Evolutionary conservation across 352 stramenopile species (phyloP).

Genomic region (Phytophthora meadii): DNA sequence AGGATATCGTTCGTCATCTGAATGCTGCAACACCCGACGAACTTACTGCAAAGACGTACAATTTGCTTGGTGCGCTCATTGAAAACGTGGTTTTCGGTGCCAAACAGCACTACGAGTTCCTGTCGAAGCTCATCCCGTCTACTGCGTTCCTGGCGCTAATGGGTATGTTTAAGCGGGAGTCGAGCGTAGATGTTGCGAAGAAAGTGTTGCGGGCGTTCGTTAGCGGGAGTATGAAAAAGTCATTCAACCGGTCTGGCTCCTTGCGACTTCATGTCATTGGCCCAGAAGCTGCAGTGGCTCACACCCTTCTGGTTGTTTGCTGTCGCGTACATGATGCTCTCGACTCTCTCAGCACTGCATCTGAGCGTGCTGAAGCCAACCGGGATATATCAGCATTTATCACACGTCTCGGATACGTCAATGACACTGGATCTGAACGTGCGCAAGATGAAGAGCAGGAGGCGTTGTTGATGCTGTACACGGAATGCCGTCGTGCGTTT

Average conservation of each 20-base stretch:
- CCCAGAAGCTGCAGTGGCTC: slow-evolving; percentile 77
- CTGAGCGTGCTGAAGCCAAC: slow-evolving; percentile 63
- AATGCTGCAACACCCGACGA: slow-evolving; percentile 65
- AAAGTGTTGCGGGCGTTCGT: slow-evolving; percentile 87
- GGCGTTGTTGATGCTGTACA: slow-evolving; percentile 86
- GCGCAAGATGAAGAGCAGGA: slow-evolving; percentile 77
- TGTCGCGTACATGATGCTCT: slow-evolving; percentile 86
- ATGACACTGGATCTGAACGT: slow-evolving; percentile 23
- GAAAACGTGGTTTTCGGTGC: slow-evolving; percentile 81
- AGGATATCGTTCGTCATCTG: slow-evolving; percentile 86
- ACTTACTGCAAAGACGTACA: slow-evolving; percentile 70
- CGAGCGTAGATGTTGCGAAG: slow-evolving; percentile 84
- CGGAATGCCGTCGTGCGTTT: slow-evolving; percentile 87
- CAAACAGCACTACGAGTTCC: slow-evolving; percentile 74
- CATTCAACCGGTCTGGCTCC: slow-evolving; percentile 23
- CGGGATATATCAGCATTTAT: slow-evolving; percentile 89
- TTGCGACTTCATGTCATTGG: slow-evolving; percentile 75
- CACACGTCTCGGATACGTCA: slow-evolving; percentile 55
- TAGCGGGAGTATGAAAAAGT: slow-evolving; percentile 35
- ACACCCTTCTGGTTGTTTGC: slow-evolving; percentile 88
- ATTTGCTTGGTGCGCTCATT: slow-evolving; percentile 73
- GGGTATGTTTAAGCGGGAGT: slow-evolving; percentile 86
- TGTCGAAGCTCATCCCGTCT: slow-evolving; percentile 80
- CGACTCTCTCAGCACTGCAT: slow-evolving; percentile 73
- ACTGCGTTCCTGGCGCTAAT: slow-evolving; percentile 81